Percentiles rank a stretch among this genome's conserved stretches.
Evolutionary conservation across 768 basidiomycete genomes (phyloP).

Genomic region (Pulveroboletus ravenelii): DNA sequence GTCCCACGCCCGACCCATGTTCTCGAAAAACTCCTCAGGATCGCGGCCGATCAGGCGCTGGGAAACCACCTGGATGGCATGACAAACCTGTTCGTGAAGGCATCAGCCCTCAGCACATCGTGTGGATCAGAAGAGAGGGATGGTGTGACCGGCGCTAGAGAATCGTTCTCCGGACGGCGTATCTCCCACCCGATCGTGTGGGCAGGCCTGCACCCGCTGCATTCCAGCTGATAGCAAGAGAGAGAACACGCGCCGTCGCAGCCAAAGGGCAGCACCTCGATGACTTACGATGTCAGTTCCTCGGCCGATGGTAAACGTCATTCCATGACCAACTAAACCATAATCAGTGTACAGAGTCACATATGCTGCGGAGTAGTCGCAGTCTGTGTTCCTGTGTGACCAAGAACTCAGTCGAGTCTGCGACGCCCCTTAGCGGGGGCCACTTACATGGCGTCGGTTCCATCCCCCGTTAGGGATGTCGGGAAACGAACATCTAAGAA

Average conservation of each 20-base stretch:
- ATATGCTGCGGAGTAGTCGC: conserved; percentile 93
- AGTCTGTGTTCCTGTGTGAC: conserved; percentile 73
- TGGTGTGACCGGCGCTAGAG: not conserved
- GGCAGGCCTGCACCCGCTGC: not conserved
- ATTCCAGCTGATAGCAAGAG: not conserved
- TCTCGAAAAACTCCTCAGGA: conserved; percentile 71
- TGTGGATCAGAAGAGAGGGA: not conserved
- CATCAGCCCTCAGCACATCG: too few species aligned
- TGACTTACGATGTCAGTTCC: conserved; percentile 81
- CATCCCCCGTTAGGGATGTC: conserved; percentile 86
- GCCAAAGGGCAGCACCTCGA: not conserved
- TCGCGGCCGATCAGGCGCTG: conserved; percentile 78
- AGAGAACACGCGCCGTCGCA: not conserved
- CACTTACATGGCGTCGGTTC: conserved; percentile 82
- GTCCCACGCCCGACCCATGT: conserved; percentile 90
- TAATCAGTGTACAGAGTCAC: conserved; percentile 62
- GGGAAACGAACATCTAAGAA: conserved; percentile 79
- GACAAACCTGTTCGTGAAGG: conserved; percentile 50
- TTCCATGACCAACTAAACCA: conserved; percentile 72
- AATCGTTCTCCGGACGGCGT: not conserved
- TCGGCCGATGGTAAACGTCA: conserved; percentile 91
- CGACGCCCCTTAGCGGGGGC: not conserved
- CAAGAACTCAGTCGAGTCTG: not conserved
- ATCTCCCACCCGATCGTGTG: not conserved
- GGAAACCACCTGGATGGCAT: conserved; percentile 73